Conservation (phyloP, 495 filamentous ascomycete genomes). For the Glarea lozoyensis region DNA sequence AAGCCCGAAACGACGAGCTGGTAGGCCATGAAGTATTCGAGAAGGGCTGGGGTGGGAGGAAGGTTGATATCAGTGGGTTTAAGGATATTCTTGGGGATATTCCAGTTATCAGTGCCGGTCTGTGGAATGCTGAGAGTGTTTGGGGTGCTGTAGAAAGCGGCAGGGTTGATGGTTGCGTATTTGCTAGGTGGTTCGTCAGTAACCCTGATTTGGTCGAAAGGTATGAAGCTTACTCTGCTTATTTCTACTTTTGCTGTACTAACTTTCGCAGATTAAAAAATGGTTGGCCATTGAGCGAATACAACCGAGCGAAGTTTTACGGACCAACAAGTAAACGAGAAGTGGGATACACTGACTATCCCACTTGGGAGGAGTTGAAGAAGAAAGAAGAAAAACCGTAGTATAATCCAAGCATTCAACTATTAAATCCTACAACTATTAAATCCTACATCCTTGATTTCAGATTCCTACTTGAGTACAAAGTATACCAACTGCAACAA, state of each 20-base stretch:
- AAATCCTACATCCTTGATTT: too few relatives aligned
- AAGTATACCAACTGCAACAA: too few relatives aligned
- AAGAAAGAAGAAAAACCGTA: too few relatives aligned
- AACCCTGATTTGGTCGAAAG: slow-evolving; percentile 10
- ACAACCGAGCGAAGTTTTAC: slow-evolving; percentile 11
- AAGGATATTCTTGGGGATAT: slow-evolving; percentile 3
- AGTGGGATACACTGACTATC: slow-evolving; percentile 11
- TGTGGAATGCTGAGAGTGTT: slow-evolving; percentile 29
- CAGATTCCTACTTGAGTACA: too few relatives aligned
- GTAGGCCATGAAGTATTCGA: background rate
- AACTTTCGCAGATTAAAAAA: slow-evolving; percentile 2
- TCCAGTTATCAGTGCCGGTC: slow-evolving; percentile 6
- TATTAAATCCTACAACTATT: too few relatives aligned
- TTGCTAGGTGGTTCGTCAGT: slow-evolving; percentile 12
- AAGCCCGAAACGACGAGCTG: slow-evolving; percentile 43
- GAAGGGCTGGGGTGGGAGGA: slow-evolving; percentile 4
- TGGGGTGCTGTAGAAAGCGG: slow-evolving; percentile 48
- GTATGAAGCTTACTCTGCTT: background rate
- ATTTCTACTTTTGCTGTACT: background rate
- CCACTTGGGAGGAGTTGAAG: slow-evolving; percentile 3
- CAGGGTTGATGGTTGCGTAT: slow-evolving; percentile 35
- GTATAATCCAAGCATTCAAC: too few relatives aligned
- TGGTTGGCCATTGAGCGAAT: slow-evolving; percentile 1
- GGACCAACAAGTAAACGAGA: slow-evolving; percentile 12
- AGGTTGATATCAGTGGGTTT: background rate